Evolutionary conservation across 495 filamentous ascomycete species (phyloP).

Genomic region (Aspergillus cavernicola): DNA sequence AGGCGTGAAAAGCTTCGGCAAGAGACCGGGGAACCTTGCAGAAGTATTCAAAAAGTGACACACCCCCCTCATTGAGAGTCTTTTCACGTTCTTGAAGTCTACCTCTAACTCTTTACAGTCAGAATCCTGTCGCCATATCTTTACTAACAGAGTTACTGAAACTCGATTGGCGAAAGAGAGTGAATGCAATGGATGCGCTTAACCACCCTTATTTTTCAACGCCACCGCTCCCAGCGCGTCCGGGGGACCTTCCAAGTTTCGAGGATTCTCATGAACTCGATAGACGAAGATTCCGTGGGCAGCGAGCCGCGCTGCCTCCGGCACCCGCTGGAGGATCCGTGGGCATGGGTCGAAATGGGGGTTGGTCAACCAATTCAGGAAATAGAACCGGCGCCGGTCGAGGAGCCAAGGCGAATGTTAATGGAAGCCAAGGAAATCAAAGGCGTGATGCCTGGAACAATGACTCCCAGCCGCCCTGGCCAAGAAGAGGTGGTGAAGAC

Average conservation of each 20-base stretch:
- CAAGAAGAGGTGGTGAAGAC: slow-evolving; percentile 18
- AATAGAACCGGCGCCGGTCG: slow-evolving; percentile 27
- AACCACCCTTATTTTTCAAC: slow-evolving; percentile 88
- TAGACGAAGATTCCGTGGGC: slow-evolving; percentile 77
- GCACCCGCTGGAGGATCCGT: slow-evolving; percentile 87
- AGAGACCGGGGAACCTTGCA: slow-evolving; percentile 61
- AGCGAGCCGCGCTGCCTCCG: slow-evolving; percentile 75
- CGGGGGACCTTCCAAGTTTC: slow-evolving; percentile 80
- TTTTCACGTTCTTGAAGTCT: neutral
- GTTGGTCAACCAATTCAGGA: slow-evolving; percentile 42
- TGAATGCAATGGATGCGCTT: slow-evolving; percentile 93
- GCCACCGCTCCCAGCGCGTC: slow-evolving; percentile 70
- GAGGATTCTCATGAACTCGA: slow-evolving; percentile 96
- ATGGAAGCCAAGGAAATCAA: slow-evolving; percentile 20
- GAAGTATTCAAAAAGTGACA: slow-evolving; percentile 66
- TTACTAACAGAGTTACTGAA: slow-evolving; percentile 78
- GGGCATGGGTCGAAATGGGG: slow-evolving; percentile 67
- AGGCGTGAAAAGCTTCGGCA: slow-evolving; percentile 60
- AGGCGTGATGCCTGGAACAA: slow-evolving; percentile 21
- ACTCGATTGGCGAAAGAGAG: slow-evolving; percentile 81
- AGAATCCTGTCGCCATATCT: slow-evolving; percentile 64
- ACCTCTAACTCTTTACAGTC: slow-evolving; percentile 22
- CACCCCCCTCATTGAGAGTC: neutral
- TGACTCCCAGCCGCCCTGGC: slow-evolving; percentile 8
- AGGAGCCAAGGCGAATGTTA: slow-evolving; percentile 21